phyloP scores from a whole-genome alignment of 768 basidiomycete species.

The Mycena pura region DNA sequence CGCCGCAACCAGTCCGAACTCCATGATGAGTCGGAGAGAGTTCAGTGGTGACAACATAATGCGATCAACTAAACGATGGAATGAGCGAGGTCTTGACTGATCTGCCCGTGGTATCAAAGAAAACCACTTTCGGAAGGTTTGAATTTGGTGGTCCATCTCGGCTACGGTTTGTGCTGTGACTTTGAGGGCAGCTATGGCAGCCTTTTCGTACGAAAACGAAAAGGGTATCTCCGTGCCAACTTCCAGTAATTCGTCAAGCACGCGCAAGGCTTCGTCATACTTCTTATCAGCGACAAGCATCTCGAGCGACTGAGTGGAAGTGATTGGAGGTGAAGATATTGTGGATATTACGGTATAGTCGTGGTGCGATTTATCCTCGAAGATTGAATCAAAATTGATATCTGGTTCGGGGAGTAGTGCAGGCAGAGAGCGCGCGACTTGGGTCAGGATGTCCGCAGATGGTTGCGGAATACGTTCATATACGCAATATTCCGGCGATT shows the following conservation, averaged over 20 bases:
- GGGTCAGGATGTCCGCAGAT: conserved; percentile 29
- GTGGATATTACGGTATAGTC: conserved; percentile 13
- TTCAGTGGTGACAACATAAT: conserved; percentile 40
- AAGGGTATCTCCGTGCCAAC: conserved; percentile 45
- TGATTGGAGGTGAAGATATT: conserved; percentile 22
- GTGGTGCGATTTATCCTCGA: conserved; percentile 19
- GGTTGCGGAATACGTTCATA: conserved; percentile 12
- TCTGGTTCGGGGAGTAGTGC: conserved; percentile 25
- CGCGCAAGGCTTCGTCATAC: conserved; percentile 37
- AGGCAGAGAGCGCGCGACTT: conserved; percentile 14
- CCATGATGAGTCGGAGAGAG: conserved; percentile 45
- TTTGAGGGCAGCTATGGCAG: conserved; percentile 38
- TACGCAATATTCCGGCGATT: conserved; percentile 13
- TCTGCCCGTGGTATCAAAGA: conserved; percentile 46
- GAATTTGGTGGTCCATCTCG: conserved; percentile 26
- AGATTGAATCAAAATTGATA: conserved; percentile 12
- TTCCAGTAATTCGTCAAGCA: conserved; percentile 48
- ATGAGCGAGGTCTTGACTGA: conserved; percentile 13
- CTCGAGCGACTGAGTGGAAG: conserved; percentile 33
- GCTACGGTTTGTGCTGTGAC: background rate
- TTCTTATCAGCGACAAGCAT: conserved; percentile 36
- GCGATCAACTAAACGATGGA: conserved; percentile 17
- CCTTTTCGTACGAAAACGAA: conserved; percentile 43
- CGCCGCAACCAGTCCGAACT: conserved; percentile 51
- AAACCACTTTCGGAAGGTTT: conserved; percentile 49